Conservation (phyloP, 176 grass and related monocot genomes). For the Eragrostis curvula region DNA sequence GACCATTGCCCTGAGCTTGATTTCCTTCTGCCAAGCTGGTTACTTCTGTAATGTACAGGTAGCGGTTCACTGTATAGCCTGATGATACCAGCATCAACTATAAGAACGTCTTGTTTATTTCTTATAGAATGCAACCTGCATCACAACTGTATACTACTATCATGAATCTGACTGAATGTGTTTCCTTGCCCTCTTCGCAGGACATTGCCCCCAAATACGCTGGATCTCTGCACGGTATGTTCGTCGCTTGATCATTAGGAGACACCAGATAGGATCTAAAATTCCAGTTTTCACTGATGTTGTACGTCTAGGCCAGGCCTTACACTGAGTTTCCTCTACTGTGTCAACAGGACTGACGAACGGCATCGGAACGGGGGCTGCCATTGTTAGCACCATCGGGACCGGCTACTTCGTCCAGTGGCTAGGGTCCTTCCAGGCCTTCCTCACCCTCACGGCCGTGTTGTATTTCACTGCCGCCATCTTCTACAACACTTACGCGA, state of each 20-base stretch:
- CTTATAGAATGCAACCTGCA: neutral
- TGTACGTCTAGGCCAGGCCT: neutral
- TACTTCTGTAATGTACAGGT: conserved; percentile 97
- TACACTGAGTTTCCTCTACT: conserved; percentile 36
- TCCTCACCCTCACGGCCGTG: conserved; percentile 85
- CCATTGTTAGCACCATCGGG: conserved; percentile 93
- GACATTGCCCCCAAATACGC: conserved; percentile 93
- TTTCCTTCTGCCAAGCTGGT: conserved; percentile 92
- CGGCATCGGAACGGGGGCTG: conserved; percentile 73
- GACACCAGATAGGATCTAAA: neutral
- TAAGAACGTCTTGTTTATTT: neutral
- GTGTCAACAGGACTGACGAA: conserved; percentile 83
- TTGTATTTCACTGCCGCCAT: conserved; percentile 79
- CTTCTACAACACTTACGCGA: conserved; percentile 80
- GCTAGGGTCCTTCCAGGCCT: conserved; percentile 94
- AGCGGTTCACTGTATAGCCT: conserved; percentile 15
- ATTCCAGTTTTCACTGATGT: neutral
- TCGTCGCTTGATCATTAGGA: neutral
- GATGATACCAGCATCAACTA: conserved; percentile 21
- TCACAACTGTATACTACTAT: neutral
- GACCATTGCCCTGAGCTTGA: conserved; percentile 82
- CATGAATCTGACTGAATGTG: conserved; percentile 10
- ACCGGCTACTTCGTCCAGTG: conserved; percentile 89
- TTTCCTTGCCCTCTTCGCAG: conserved; percentile 44
- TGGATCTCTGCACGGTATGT: conserved; percentile 87